Evolutionary conservation across 2,329 filamentous ascomycete genomes (phyloP).

Genomic region (Pochonia chlamydosporia): DNA sequence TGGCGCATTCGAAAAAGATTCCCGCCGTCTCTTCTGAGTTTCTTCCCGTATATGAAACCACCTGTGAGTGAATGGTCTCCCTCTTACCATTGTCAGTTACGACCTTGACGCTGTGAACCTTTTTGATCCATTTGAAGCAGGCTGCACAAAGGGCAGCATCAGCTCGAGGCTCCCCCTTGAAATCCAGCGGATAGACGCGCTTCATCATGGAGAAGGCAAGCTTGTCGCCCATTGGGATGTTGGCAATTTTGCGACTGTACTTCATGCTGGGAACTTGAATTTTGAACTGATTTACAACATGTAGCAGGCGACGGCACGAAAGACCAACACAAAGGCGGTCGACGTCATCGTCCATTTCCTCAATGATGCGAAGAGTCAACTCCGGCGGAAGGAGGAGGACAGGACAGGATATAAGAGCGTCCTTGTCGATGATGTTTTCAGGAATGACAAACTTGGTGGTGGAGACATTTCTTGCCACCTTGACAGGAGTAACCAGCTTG

Average conservation of each 20-base stretch:
- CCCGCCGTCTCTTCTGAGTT: not conserved
- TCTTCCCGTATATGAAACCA: not conserved
- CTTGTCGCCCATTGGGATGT: not conserved
- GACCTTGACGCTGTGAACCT: not conserved
- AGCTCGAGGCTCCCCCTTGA: not conserved
- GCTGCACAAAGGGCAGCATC: not conserved
- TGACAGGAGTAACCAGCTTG: too few relatives aligned
- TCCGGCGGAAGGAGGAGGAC: not conserved
- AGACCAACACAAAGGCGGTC: not conserved
- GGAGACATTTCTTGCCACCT: not conserved
- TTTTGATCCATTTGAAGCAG: not conserved
- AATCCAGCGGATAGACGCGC: not conserved
- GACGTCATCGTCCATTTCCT: not conserved
- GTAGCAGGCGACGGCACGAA: not conserved
- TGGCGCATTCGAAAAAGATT: not conserved
- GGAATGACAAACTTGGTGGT: not conserved
- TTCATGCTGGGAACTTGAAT: not conserved
- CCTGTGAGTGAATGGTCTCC: not conserved
- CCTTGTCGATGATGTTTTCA: not conserved
- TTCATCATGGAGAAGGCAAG: not conserved
- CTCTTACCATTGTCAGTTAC: too few relatives aligned
- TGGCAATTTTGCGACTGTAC: not conserved
- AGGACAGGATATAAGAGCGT: not conserved
- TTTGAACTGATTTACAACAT: not conserved
- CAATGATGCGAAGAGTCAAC: not conserved